phyloP scores from a whole-genome alignment of 2,329 filamentous ascomycete species.

The Aspergillus sp. region DNA sequence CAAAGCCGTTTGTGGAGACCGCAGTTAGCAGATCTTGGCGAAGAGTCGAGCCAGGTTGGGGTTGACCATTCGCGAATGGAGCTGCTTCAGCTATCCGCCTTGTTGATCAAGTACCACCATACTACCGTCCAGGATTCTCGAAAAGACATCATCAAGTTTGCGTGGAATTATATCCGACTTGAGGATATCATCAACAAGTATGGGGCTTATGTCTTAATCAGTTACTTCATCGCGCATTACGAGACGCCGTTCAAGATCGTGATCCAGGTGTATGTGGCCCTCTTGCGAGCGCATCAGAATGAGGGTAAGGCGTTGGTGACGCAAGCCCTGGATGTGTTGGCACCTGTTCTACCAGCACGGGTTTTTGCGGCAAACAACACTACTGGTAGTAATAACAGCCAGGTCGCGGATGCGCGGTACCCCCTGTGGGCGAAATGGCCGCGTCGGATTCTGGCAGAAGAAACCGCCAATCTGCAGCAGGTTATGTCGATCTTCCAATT shows the following conservation, averaged over 20 bases:
- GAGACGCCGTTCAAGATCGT: slow-evolving; percentile 96
- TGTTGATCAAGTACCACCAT: slow-evolving; percentile 92
- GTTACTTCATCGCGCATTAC: slow-evolving; percentile 94
- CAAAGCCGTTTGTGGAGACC: slow-evolving; percentile 92
- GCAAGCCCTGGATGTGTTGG: slow-evolving; percentile 87
- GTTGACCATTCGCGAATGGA: slow-evolving; percentile 97
- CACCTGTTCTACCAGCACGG: slow-evolving; percentile 84
- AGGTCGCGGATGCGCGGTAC: slow-evolving; percentile 60
- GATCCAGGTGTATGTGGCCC: slow-evolving; percentile 84
- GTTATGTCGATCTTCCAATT: slow-evolving; percentile 98
- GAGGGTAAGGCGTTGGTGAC: slow-evolving; percentile 87
- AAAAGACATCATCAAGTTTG: slow-evolving; percentile 98
- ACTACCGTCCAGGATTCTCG: slow-evolving; percentile 79
- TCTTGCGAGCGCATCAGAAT: slow-evolving; percentile 88
- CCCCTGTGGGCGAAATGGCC: slow-evolving; percentile 86
- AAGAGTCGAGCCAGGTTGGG: slow-evolving; percentile 74
- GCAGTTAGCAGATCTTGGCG: slow-evolving; percentile 69
- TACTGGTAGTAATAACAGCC: slow-evolving; percentile 35
- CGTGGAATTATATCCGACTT: slow-evolving; percentile 96
- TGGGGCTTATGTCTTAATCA: slow-evolving; percentile 91
- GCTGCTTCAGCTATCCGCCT: slow-evolving; percentile 83
- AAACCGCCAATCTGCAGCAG: slow-evolving; percentile 89
- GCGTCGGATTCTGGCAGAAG: slow-evolving; percentile 82
- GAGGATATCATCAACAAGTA: slow-evolving; percentile 99
- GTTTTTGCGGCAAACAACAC: slow-evolving; percentile 39